A percentile compares a stretch with the other conserved stretches of the same genome.
Conservation (phyloP, 495 filamentous ascomycete genomes). For the Aspergillus homomorphus region DNA sequence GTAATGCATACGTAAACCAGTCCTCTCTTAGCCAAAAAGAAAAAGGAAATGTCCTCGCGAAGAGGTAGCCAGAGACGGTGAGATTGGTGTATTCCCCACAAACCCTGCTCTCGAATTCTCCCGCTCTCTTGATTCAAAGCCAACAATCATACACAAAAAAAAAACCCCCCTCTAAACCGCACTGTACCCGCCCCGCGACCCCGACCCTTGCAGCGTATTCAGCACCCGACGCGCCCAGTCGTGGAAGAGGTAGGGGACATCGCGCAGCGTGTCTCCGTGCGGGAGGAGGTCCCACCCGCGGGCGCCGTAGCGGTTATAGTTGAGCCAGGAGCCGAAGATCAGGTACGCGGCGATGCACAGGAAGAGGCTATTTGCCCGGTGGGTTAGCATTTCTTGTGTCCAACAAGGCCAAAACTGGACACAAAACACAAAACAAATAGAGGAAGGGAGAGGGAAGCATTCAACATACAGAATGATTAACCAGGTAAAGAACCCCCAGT, state of each 20-base stretch:
- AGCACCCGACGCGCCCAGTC: conserved; percentile 78
- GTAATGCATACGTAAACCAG: too few species aligned
- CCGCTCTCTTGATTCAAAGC: background rate
- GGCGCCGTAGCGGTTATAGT: conserved; percentile 95
- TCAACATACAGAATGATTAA: conserved; percentile 91
- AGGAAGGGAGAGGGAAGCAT: background rate
- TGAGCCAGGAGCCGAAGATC: conserved; percentile 98
- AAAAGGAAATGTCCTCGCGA: too few species aligned
- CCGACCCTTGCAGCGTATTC: conserved; percentile 77
- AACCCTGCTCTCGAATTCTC: too few species aligned
- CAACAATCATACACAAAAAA: background rate
- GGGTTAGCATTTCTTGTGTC: background rate
- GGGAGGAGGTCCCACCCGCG: conserved; percentile 94
- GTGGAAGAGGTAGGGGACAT: conserved; percentile 86
- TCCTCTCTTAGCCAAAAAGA: too few species aligned
- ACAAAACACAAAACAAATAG: background rate
- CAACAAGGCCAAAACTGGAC: background rate
- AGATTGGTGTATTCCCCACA: too few species aligned
- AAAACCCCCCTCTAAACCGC: conserved; percentile 60
- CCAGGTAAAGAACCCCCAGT: conserved; percentile 98
- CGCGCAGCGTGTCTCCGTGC: conserved; percentile 87
- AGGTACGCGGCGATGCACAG: conserved; percentile 83
- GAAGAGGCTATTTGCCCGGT: conserved; percentile 59
- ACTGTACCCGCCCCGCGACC: conserved; percentile 86
- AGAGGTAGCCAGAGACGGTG: too few species aligned